Conservation (phyloP, 1,284 basidiomycete species). For the Sporisorium scitamineum region DNA sequence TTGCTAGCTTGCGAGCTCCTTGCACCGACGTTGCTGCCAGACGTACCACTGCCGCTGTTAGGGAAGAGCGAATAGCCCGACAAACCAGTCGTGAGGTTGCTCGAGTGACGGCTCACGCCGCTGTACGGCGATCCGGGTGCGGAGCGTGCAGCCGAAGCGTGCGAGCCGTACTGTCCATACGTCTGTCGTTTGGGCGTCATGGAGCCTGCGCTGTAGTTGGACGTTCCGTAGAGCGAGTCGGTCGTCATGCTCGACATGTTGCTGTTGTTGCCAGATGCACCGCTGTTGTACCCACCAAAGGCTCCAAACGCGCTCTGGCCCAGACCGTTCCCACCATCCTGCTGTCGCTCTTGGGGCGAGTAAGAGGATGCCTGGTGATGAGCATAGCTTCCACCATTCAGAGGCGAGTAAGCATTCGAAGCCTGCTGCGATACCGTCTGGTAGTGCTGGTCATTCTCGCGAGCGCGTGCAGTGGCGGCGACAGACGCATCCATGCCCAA, state of each 20-base stretch:
- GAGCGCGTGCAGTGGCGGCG: slow-evolving; percentile 26
- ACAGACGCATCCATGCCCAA: slow-evolving; percentile 34
- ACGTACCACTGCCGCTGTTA: slow-evolving; percentile 18
- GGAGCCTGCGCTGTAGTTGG: slow-evolving; percentile 34
- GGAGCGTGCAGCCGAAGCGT: slow-evolving; percentile 35
- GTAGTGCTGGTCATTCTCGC: slow-evolving; percentile 35
- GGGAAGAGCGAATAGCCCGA: slow-evolving; percentile 51
- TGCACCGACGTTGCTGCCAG: slow-evolving; percentile 9
- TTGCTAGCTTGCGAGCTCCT: slow-evolving; percentile 28
- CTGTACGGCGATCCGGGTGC: slow-evolving; percentile 52
- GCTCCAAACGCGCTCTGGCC: slow-evolving; percentile 34
- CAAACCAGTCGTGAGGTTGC: slow-evolving; percentile 24
- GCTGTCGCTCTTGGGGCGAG: slow-evolving; percentile 47
- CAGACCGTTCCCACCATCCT: slow-evolving; percentile 24
- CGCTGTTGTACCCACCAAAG: slow-evolving; percentile 38
- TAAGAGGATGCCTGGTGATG: slow-evolving; percentile 21
- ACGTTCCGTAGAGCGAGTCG: slow-evolving; percentile 37
- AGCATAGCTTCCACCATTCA: slow-evolving; percentile 34
- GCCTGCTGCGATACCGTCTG: slow-evolving; percentile 32
- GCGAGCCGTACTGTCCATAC: slow-evolving; percentile 28
- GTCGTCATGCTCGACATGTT: slow-evolving; percentile 27
- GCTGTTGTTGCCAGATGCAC: slow-evolving; percentile 15
- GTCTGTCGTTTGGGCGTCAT: slow-evolving; percentile 41
- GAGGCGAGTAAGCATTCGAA: slow-evolving; percentile 28
- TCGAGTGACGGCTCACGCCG: slow-evolving; percentile 38